phyloP scores from a whole-genome alignment of 768 basidiomycete species.

The Multifurca ochricompacta region DNA sequence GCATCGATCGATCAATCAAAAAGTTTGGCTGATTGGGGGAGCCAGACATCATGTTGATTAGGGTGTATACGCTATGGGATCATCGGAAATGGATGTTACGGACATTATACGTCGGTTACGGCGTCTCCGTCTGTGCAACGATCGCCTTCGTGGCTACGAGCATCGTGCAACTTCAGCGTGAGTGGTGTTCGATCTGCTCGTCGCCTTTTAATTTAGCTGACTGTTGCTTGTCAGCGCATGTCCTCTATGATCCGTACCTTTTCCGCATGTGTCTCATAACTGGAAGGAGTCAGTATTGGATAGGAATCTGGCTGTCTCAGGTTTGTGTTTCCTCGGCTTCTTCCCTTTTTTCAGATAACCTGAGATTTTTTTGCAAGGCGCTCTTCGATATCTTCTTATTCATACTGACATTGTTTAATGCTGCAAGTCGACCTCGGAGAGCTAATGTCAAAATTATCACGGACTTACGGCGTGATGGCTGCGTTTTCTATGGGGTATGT shows the following conservation, averaged over 20 bases:
- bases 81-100: conserved; percentile 23
- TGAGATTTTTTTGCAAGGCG: conserved; percentile 23
- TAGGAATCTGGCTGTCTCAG: conserved; percentile 30
- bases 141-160: conserved; percentile 1
- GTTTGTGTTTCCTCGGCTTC: conserved; percentile 22
- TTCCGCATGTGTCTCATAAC: conserved; percentile 16
- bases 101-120: neutral
- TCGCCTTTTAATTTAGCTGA: neutral
- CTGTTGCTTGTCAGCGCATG: neutral
- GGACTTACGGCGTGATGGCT: conserved; percentile 32
- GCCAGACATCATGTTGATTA: conserved; percentile 31
- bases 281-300: conserved; percentile 7
- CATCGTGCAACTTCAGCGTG: conserved; percentile 6
- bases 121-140: conserved; percentile 8
- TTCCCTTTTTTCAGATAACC: neutral
- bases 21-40: no score
- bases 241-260: neutral
- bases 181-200: neutral
- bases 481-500: conserved; percentile 31
- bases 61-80: conserved; percentile 34
- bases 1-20: conserved; percentile 9
- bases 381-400: conserved; percentile 33
- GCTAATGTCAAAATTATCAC: conserved; percentile 28
- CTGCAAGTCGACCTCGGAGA: conserved; percentile 30
- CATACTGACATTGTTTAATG: conserved; percentile 30